Conservation (phyloP, 2,329 filamentous ascomycete genomes). For the Verticillium alfalfae region DNA sequence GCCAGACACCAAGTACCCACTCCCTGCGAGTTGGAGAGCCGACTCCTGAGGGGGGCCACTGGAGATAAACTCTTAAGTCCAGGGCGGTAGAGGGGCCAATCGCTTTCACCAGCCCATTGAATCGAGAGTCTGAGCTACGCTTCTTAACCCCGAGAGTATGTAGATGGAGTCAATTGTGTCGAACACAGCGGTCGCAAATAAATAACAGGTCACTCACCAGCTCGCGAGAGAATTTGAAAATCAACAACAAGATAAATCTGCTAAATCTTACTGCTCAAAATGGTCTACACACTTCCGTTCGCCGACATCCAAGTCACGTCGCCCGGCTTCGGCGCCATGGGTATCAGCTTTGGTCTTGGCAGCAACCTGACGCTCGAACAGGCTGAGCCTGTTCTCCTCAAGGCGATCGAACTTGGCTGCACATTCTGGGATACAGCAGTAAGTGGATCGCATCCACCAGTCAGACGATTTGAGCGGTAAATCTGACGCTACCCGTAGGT, state of each 20-base stretch:
- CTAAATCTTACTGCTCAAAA: slow-evolving; percentile 2
- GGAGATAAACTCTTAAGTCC: too few relatives aligned
- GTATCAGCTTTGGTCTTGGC: slow-evolving; percentile 36
- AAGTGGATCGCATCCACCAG: slow-evolving; percentile 9
- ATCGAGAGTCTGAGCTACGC: too few relatives aligned
- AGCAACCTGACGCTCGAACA: slow-evolving; percentile 33
- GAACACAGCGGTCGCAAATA: too few relatives aligned
- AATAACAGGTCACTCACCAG: too few relatives aligned
- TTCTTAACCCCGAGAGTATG: too few relatives aligned
- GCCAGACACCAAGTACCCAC: too few relatives aligned
- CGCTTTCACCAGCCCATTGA: too few relatives aligned
- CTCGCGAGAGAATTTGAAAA: too few relatives aligned
- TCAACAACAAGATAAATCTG: background rate
- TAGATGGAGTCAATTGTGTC: too few relatives aligned
- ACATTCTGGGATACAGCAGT: slow-evolving; percentile 42
- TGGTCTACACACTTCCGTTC: slow-evolving; percentile 36
- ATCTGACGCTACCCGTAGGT: slow-evolving; percentile 22
- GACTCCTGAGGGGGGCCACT: too few relatives aligned
- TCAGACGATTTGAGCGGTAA: background rate
- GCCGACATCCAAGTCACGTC: slow-evolving; percentile 27
- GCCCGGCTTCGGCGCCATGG: slow-evolving; percentile 46
- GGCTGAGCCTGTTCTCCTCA: slow-evolving; percentile 41
- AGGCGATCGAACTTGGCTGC: slow-evolving; percentile 40
- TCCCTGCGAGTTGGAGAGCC: too few relatives aligned
- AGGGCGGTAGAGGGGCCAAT: too few relatives aligned